Conservation (phyloP, 257 asterid genomes). For the Thymus quinquecostatus region DNA sequence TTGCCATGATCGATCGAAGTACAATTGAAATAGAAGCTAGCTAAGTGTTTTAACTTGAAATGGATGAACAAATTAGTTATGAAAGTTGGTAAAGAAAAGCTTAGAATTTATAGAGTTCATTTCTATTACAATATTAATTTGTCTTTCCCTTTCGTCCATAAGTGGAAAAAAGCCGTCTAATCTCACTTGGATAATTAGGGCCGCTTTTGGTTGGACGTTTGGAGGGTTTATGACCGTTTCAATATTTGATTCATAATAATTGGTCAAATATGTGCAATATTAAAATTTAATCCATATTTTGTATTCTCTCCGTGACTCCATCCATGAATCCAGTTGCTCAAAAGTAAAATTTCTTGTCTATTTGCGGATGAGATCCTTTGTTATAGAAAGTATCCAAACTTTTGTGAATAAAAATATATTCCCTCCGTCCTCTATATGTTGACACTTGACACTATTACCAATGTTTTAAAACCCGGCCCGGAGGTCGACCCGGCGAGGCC, state of each 20-base stretch:
- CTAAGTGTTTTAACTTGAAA: background rate
- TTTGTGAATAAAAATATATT: no score
- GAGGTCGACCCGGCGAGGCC: no score
- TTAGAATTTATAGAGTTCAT: background rate
- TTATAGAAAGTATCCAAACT: no score
- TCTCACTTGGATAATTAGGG: background rate
- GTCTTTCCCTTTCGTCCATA: no score
- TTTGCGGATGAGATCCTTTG: no score
- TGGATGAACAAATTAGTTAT: background rate
- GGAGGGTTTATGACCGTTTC: background rate
- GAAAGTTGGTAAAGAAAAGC: background rate
- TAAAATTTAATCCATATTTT: background rate
- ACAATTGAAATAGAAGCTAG: background rate
- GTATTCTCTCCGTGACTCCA: background rate
- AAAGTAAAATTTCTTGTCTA: no score
- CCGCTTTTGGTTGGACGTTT: background rate
- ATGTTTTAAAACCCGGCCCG: no score
- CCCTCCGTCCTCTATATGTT: no score
- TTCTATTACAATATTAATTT: no score
- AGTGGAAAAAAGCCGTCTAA: no score
- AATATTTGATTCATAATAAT: background rate
- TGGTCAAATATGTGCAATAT: background rate
- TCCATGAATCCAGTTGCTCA: background rate
- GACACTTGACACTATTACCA: no score
- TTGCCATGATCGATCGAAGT: background rate